Evolutionary conservation across 805 yeast genomes (phyloP).

Genomic region (Diddensiella santjacobensis): DNA sequence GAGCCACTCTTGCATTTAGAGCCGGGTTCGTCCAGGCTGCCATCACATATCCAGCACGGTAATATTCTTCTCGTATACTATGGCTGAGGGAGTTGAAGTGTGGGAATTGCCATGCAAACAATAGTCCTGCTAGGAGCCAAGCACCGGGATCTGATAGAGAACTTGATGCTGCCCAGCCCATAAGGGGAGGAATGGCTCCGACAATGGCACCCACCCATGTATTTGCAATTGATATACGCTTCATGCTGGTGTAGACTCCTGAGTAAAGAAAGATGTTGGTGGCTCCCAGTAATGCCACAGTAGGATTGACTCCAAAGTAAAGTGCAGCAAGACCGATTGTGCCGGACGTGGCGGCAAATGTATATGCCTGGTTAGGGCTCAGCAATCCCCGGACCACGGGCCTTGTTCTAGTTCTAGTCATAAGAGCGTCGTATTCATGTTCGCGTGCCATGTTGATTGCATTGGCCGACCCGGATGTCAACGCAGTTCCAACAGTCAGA

Average conservation of each 20-base stretch:
- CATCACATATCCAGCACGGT: slow-evolving; percentile 96
- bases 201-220: slow-evolving; percentile 99
- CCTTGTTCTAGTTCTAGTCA: slow-evolving; percentile 83
- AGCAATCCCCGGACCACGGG: slow-evolving; percentile 87
- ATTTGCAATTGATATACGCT: slow-evolving; percentile 76
- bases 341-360: slow-evolving; percentile 76
- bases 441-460: slow-evolving; percentile 97
- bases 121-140: slow-evolving; percentile 85
- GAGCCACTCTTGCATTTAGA: slow-evolving; percentile 87
- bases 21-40: slow-evolving; percentile 89
- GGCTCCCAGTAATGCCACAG: slow-evolving; percentile 78
- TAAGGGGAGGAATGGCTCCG: slow-evolving; percentile 96
- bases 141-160: slow-evolving; percentile 78
- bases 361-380: slow-evolving; percentile 70
- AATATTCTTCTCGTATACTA: slow-evolving; percentile 81
- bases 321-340: slow-evolving; percentile 63
- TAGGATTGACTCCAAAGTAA: slow-evolving; percentile 77
- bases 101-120: slow-evolving; percentile 98
- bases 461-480: slow-evolving; percentile 91
- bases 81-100: slow-evolving; percentile 93
- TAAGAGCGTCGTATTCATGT: slow-evolving; percentile 78
- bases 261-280: slow-evolving; percentile 78
- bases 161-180: slow-evolving; percentile 96
- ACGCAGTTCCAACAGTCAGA: slow-evolving; percentile 78
- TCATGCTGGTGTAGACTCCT: slow-evolving; percentile 88